Evolutionary conservation across 2,329 filamentous ascomycete species (phyloP).

Genomic region (Alternaria infectoria): DNA sequence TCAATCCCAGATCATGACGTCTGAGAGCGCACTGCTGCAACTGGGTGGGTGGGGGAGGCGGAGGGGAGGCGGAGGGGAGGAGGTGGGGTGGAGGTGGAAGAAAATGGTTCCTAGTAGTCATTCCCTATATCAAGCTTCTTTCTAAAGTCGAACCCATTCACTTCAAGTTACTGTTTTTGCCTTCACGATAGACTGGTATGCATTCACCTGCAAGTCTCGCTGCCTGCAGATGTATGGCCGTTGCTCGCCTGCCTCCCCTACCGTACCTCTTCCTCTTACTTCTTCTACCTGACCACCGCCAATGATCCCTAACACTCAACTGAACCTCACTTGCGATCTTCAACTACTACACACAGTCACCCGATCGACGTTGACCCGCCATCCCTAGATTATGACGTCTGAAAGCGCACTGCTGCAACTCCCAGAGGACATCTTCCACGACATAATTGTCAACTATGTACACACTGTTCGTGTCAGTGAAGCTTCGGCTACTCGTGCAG

Average conservation of each 20-base stretch:
- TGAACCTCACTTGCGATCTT: too few species aligned
- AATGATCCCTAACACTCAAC: background rate
- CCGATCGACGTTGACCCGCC: background rate
- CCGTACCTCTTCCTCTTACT: too few species aligned
- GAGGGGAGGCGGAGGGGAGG: too few species aligned
- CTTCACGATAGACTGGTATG: too few species aligned
- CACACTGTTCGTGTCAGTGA: background rate
- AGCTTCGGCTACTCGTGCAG: background rate
- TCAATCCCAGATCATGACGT: background rate
- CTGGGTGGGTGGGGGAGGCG: background rate
- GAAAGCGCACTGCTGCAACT: background rate
- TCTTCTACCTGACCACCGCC: too few species aligned
- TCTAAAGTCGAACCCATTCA: too few species aligned
- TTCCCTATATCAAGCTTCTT: too few species aligned
- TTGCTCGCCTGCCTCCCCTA: background rate
- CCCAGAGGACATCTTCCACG: background rate
- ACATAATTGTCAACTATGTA: background rate
- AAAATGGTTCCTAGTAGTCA: too few species aligned
- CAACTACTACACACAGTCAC: too few species aligned
- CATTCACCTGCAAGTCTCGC: too few species aligned
- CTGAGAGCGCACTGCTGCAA: background rate
- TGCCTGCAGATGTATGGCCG: background rate
- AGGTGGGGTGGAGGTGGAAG: too few species aligned
- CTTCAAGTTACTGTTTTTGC: too few species aligned
- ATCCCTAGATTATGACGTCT: background rate